phyloP scores from a whole-genome alignment of 495 filamentous ascomycete species.

The Penicillium roqueforti region DNA sequence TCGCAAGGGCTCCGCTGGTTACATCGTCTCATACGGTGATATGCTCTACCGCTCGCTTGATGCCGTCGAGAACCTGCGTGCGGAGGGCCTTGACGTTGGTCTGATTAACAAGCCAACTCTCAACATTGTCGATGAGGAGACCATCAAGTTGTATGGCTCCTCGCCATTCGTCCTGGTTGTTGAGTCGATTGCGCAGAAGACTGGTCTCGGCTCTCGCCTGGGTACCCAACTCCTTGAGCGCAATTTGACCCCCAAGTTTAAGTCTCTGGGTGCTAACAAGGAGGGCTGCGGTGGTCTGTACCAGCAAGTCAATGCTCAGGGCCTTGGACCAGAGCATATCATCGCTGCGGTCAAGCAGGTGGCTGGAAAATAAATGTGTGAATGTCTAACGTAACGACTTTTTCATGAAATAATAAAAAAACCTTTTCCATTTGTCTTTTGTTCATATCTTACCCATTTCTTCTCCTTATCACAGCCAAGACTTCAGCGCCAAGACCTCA shows the following conservation, averaged over 20 bases:
- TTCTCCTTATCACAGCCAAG: neutral
- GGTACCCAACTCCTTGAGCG: slow-evolving; percentile 34
- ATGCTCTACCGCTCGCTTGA: slow-evolving; percentile 42
- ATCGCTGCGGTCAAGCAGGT: slow-evolving; percentile 26
- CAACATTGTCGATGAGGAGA: slow-evolving; percentile 38
- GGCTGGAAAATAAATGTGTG: slow-evolving; percentile 19
- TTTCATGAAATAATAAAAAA: neutral
- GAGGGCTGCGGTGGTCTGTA: slow-evolving; percentile 38
- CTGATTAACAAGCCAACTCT: slow-evolving; percentile 41
- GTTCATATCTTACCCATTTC: neutral
- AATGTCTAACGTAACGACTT: slow-evolving; percentile 1
- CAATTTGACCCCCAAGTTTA: slow-evolving; percentile 34
- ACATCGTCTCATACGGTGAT: slow-evolving; percentile 39
- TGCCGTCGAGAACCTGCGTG: slow-evolving; percentile 34
- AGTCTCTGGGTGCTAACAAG: slow-evolving; percentile 32
- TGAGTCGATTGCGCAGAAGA: slow-evolving; percentile 41
- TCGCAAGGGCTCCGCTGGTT: slow-evolving; percentile 34
- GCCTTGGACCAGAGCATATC: slow-evolving; percentile 34
- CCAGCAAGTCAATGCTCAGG: slow-evolving; percentile 37
- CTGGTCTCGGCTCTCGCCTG: slow-evolving; percentile 37
- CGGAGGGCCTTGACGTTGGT: slow-evolving; percentile 33
- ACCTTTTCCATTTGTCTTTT: neutral
- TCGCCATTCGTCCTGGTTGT: slow-evolving; percentile 35
- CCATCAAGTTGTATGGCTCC: slow-evolving; percentile 34
- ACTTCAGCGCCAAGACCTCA: neutral